Conservation (phyloP, 192 early-diverging fungal genomes). For the Coemansia sp. region DNA sequence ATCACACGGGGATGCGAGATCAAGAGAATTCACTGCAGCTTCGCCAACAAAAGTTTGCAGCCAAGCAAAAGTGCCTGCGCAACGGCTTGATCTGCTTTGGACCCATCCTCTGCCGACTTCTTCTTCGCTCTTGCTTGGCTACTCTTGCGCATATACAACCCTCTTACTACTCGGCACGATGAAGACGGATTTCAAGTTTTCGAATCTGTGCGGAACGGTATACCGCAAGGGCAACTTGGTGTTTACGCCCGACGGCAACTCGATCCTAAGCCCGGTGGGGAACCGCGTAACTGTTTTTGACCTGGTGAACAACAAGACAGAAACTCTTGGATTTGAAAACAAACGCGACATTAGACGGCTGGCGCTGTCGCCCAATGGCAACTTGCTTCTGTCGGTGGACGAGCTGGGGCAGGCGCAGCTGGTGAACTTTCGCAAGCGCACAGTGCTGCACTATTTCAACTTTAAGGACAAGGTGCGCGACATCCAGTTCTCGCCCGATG, state of each 20-base stretch:
- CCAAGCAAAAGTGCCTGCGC: too few relatives aligned
- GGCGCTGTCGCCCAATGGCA: constrained; percentile 84
- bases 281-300: constrained; percentile 96
- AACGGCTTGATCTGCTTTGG: too few relatives aligned
- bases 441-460: constrained; percentile 85
- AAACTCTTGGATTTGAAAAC: constrained; percentile 92
- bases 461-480: constrained; percentile 79
- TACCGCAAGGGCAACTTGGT: constrained; percentile 94
- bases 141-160: neutral
- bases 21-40: too few relatives aligned
- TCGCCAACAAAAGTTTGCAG: too few relatives aligned
- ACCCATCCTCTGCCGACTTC: too few relatives aligned
- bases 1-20: too few relatives aligned
- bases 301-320: constrained; percentile 86
- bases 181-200: constrained; percentile 73
- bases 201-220: constrained; percentile 96
- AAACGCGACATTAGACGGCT: constrained; percentile 83
- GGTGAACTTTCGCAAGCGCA: constrained; percentile 78
- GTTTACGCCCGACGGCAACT: constrained; percentile 93
- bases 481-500: constrained; percentile 89
- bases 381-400: constrained; percentile 86
- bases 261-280: constrained; percentile 90
- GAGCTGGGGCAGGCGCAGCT: constrained; percentile 87
- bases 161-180: constrained; percentile 15
- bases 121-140: neutral